These are phyloP conservation scores for Vigna angularis DNA, from an alignment of 306 rosid genomes.

Conservation along the genomic window DNA sequence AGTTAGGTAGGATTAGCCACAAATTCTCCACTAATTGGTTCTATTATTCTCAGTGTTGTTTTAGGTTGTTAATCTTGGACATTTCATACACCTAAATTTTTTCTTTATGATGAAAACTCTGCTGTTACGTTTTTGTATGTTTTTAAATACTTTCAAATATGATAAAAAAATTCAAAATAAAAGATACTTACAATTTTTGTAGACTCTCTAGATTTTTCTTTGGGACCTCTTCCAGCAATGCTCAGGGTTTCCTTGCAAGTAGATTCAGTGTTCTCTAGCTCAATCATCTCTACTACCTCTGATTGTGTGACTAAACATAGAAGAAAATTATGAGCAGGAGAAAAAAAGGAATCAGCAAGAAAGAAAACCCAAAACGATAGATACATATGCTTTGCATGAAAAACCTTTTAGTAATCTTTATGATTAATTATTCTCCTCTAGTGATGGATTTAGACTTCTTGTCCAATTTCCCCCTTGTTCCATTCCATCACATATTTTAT, in stretches of 20 bases:
- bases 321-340: too few species aligned
- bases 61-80: too few species aligned
- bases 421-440: too few species aligned
- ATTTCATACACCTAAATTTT: too few species aligned
- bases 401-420: not conserved
- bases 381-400: not conserved
- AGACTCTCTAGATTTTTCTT: not conserved
- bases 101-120: too few species aligned
- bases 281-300: not conserved
- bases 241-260: not conserved
- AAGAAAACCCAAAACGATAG: not conserved
- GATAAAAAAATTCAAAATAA: not conserved
- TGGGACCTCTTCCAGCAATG: not conserved
- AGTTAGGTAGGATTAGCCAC: too few species aligned
- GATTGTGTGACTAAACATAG: not conserved
- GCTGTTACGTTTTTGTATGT: not conserved
- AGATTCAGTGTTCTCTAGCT: not conserved
- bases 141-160: not conserved
- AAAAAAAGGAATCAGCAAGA: not conserved
- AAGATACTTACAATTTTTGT: constrained; percentile 5
- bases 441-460: too few species aligned
- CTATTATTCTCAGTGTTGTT: too few species aligned
- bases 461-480: too few species aligned
- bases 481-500: too few species aligned
- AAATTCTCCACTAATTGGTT: too few species aligned